phyloP scores from a whole-genome alignment of 2,329 filamentous ascomycete genomes.

The Xylaria sp. region DNA sequence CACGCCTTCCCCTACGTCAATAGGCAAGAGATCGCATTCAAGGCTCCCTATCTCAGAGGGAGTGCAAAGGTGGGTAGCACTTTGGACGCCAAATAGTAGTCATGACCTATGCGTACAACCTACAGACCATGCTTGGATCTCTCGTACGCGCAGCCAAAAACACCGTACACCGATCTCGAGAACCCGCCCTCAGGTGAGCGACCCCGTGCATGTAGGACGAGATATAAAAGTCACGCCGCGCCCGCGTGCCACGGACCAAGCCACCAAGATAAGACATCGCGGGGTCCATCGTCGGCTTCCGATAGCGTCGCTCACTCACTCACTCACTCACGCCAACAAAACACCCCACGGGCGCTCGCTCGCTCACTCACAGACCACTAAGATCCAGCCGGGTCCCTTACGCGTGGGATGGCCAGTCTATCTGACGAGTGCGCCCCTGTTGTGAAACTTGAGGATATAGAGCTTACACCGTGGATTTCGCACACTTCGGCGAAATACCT shows the following conservation, averaged over 20 bases:
- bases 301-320: not conserved
- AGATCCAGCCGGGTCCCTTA: not conserved
- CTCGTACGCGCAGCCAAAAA: not conserved
- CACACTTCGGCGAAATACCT: not conserved
- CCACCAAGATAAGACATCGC: constrained; percentile 2
- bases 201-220: not conserved
- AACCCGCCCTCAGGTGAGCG: not conserved
- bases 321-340: not conserved
- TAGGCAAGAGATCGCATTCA: not conserved
- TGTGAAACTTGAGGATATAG: not conserved
- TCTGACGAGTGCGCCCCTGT: not conserved
- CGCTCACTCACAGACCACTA: not conserved
- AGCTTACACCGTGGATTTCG: not conserved
- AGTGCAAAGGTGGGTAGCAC: not conserved
- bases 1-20: not conserved
- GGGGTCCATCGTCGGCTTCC: not conserved
- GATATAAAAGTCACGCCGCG: not conserved
- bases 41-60: not conserved
- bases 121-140: not conserved
- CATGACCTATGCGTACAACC: not conserved
- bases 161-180: not conserved
- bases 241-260: not conserved
- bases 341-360: not conserved
- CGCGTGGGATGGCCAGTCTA: too few species aligned
- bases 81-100: not conserved